A percentile compares a stretch with the other conserved stretches of the same genome.
Conservation (phyloP, 495 filamentous ascomycete species). For the Geopyxis carbonaria region DNA sequence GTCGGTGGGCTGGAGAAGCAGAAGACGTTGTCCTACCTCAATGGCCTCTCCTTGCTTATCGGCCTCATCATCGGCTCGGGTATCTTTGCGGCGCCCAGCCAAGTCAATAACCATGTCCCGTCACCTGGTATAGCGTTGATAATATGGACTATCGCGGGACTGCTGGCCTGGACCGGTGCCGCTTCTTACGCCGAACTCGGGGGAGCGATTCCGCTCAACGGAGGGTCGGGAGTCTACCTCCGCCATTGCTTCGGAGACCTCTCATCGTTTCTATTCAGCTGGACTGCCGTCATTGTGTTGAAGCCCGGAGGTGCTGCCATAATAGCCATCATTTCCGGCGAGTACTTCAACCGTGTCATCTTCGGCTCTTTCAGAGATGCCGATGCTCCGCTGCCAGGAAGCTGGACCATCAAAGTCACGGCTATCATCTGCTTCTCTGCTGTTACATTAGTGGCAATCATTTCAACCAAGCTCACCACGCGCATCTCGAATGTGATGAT, state of each 20-base stretch:
- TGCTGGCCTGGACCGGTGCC: constrained; percentile 90
- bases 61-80: constrained; percentile 94
- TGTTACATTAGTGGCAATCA: constrained; percentile 73
- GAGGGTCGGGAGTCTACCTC: constrained; percentile 81
- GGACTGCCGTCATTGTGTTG: constrained; percentile 84
- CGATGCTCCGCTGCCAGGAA: constrained; percentile 42
- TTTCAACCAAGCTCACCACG: constrained; percentile 75
- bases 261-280: constrained; percentile 81
- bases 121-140: constrained; percentile 82
- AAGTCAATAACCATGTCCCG: constrained; percentile 83
- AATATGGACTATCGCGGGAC: constrained; percentile 75
- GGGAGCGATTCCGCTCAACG: constrained; percentile 88
- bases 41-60: constrained; percentile 76
- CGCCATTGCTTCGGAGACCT: constrained; percentile 92
- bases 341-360: constrained; percentile 71
- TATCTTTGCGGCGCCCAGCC: constrained; percentile 87
- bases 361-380: constrained; percentile 51
- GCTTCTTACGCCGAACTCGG: constrained; percentile 93
- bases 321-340: constrained; percentile 92
- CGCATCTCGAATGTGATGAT: constrained; percentile 77
- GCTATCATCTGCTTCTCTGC: constrained; percentile 56
- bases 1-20: constrained; percentile 62
- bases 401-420: constrained; percentile 79
- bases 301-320: constrained; percentile 90
- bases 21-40: constrained; percentile 87